phyloP scores from a whole-genome alignment of 1,284 basidiomycete genomes.

The Ganoderma meredithae region DNA sequence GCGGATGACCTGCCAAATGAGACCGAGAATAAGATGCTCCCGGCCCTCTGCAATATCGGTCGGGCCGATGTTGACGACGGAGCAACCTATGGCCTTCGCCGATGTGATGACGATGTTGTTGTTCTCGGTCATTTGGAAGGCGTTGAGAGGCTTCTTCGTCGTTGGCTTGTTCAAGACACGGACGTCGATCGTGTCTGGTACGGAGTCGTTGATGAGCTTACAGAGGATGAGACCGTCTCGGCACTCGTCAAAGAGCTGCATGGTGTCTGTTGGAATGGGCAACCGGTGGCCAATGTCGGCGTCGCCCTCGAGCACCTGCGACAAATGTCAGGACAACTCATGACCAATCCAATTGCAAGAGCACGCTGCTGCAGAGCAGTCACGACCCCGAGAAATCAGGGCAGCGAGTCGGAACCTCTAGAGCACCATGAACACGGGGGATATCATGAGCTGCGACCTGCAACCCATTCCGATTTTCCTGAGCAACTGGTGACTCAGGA shows the following conservation, averaged over 20 bases:
- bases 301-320: constrained; percentile 90
- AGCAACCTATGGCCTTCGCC: constrained; percentile 95
- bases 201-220: constrained; percentile 99
- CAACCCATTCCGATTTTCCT: not conserved
- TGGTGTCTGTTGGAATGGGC: constrained; percentile 96
- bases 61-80: constrained; percentile 98
- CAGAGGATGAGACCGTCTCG: constrained; percentile 95
- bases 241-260: constrained; percentile 99
- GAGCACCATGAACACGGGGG: not conserved
- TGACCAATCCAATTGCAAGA: not conserved
- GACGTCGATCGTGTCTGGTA: constrained; percentile 98
- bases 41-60: constrained; percentile 92
- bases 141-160: constrained; percentile 82
- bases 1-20: constrained; percentile 99
- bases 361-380: not conserved
- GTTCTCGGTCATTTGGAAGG: constrained; percentile 99
- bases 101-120: constrained; percentile 99
- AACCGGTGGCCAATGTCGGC: constrained; percentile 83
- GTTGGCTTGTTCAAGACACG: constrained; percentile 95
- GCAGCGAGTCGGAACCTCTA: not conserved
- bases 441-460: not conserved
- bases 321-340: constrained; percentile 3
- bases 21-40: constrained; percentile 97
- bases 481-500: not conserved
- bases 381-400: too few species aligned